Percentiles rank a stretch among this genome's conserved stretches.
Evolutionary conservation across 768 basidiomycete species (phyloP).

Genomic region (Amanita subjunquillea): DNA sequence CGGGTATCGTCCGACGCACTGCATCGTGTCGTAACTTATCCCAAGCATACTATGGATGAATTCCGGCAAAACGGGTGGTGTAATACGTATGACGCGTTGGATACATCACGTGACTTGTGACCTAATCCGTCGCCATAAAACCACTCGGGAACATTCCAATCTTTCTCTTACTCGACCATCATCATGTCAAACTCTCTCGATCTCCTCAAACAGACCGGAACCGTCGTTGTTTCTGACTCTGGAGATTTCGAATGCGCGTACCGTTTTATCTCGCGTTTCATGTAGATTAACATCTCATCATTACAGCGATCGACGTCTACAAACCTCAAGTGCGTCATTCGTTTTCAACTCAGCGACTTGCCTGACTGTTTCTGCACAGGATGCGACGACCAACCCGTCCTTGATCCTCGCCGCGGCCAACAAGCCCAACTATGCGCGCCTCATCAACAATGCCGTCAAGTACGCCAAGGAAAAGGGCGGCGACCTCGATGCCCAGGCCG

Average conservation of each 20-base stretch:
- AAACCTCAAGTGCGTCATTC: slow-evolving; percentile 68
- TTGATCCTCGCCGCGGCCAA: slow-evolving; percentile 88
- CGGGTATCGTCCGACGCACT: too few species aligned
- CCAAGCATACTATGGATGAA: too few species aligned
- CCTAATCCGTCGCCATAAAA: too few species aligned
- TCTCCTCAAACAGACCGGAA: slow-evolving; percentile 82
- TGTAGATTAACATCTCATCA: slow-evolving; percentile 8
- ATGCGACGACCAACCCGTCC: slow-evolving; percentile 98
- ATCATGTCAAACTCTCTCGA: slow-evolving; percentile 78
- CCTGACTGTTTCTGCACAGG: slow-evolving; percentile 31
- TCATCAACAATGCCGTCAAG: slow-evolving; percentile 68
- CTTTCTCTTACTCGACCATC: slow-evolving; percentile 14
- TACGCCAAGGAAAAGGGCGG: slow-evolving; percentile 78
- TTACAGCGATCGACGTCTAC: slow-evolving; percentile 84
- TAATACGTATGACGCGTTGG: too few species aligned
- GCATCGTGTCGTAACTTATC: too few species aligned
- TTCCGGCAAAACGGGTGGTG: too few species aligned
- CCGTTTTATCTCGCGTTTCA: slow-evolving; percentile 2
- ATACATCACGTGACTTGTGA: too few species aligned
- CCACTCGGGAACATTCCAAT: too few species aligned
- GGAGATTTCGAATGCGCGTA: slow-evolving; percentile 82
- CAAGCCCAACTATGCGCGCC: slow-evolving; percentile 74
- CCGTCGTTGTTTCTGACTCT: slow-evolving; percentile 94
- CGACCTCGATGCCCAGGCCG: slow-evolving; percentile 61
- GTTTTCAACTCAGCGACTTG: neutral